Evolutionary conservation across 129 eudicot species (phyloP), one percentile per base, ranked within the genome.

Genomic region (Pittosporum tobira): DNA sequence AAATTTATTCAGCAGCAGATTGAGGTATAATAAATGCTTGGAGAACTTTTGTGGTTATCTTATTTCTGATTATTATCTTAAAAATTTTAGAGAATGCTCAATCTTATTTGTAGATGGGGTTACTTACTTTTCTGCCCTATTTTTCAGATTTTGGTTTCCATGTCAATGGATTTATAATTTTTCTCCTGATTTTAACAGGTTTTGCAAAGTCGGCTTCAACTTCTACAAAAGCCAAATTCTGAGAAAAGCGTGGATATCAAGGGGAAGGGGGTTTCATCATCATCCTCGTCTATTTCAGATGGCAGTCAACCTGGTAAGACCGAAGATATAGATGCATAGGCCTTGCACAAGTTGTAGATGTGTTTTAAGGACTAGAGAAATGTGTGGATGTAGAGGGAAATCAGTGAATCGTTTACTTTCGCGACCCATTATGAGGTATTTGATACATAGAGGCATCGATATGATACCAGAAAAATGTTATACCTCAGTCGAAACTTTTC

Each of bases 21-120:
- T 74, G 82, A 86, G 95, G 95, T 86, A 79, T 60, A 31, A 50
- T 28, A n/a, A n/a, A n/a, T n/a, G n/a, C n/a, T n/a, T n/a, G n/a
- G n/a, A n/a, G 10, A 56, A 8, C 28, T 49, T 68, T 43, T 52
- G 20, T 16, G 16, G 25, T 38, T 29, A n/a, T 22, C n/a, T 13
- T n/a, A 3, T 3, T 18, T 51, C 2, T 21, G 14, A 24, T 28
- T 0, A 28, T 18, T 23, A 11, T 27, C 27, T n/a, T 56, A 1
- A 9, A 30, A 31, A 19, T 45, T 64, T 25, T 4, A 15, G 19
- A 6, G 49, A 24, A 10, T 38, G 26, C 25, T 25, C 15, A 19
- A 48, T 27, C 1, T 30, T 23, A 38, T 30, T 55, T n/a, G n/a
- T n/a, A n/a, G n/a, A n/a, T n/a, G n/a, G n/a, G n/a, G n/a, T n/a